Evolutionary conservation across 345 rosid genomes (phyloP), one percentile per base, ranked within the genome.

Genomic region (Ricinus communis): DNA sequence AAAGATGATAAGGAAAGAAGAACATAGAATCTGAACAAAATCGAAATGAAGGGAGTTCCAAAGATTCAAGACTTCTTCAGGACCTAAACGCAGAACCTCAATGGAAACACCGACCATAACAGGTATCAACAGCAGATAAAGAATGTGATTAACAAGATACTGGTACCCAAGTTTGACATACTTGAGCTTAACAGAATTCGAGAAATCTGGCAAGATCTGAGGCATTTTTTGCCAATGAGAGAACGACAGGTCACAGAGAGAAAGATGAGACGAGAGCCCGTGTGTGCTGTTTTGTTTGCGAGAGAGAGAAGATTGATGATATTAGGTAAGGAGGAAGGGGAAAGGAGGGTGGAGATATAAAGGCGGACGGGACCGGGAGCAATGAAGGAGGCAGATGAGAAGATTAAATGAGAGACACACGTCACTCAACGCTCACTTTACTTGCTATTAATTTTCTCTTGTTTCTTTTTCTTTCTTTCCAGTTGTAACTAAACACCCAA

Each of bases 331-430:
- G 68, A 27, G 40, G 47, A 36, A 22, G 59, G 36, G 16, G 65
- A 38, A 27, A 22, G 69, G 75, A 50, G 8, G 68, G 18, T 59
- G 66, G 53, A 52, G 73, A 67, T 74, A 74, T 74, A 74, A 66
- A 74, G 75, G 68, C 69, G 8, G 8, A 43, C 5, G 47, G 47
- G 47, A 22, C 43, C 46, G 24, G 0, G 45, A 36, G 79, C 75
- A 70, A 57, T 76, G 79, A 71, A 65, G 75, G 46, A 4, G 75
- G 79, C 75, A 76, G 79, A 76, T 76, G 79, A 51, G 79, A 70
- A 58, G 79, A 76, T n/a, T 76, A 18, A 76, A 76, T 76, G 75
- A 70, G 49, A 41, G 27, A 19, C 1, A 46, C 73, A 56, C 69
- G 65, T 69, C 74, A 64, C 74, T 69, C 79, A 76, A 76, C 79